A percentile compares a stretch with the other conserved stretches of the same genome.
Conservation (phyloP, 495 filamentous ascomycete species). For the Xylaria scruposa region DNA sequence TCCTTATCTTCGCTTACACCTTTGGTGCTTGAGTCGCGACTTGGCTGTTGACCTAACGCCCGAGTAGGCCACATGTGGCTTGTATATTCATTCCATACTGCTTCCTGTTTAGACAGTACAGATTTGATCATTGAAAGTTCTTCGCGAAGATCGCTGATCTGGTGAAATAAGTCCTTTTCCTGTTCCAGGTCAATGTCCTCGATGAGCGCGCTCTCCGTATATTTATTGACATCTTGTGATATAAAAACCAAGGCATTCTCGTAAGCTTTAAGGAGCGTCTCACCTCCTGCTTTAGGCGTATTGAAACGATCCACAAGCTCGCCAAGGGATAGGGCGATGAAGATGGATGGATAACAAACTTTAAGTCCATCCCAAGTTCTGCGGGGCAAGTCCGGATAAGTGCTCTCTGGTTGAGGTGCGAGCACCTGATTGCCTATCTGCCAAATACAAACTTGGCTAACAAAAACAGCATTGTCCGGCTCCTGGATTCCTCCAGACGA, state of each 20-base stretch:
- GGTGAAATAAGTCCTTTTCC: constrained; percentile 10
- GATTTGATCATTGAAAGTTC: constrained; percentile 11
- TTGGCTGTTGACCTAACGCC: not conserved
- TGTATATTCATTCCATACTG: constrained; percentile 3
- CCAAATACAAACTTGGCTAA: constrained; percentile 11
- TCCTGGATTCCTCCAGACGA: not conserved
- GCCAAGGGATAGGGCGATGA: not conserved
- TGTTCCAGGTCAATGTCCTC: constrained; percentile 5
- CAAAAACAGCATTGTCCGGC: not conserved
- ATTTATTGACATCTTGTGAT: not conserved
- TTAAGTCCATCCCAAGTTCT: too few relatives aligned
- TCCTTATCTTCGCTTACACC: too few relatives aligned
- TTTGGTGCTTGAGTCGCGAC: too few relatives aligned
- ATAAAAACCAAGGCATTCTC: constrained; percentile 4
- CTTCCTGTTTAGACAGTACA: not conserved
- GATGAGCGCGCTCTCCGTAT: not conserved
- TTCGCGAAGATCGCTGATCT: constrained; percentile 13
- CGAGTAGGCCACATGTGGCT: not conserved
- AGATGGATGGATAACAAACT: not conserved
- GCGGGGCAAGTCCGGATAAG: not conserved
- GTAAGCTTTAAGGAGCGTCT: constrained; percentile 1
- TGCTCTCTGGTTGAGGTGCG: not conserved
- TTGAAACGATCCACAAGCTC: not conserved
- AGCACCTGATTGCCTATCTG: not conserved
- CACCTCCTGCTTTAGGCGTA: not conserved